Percentiles rank a stretch among this genome's conserved stretches.
Conservation (phyloP, 139 green algal genomes). For the Picochlorum sp. region DNA sequence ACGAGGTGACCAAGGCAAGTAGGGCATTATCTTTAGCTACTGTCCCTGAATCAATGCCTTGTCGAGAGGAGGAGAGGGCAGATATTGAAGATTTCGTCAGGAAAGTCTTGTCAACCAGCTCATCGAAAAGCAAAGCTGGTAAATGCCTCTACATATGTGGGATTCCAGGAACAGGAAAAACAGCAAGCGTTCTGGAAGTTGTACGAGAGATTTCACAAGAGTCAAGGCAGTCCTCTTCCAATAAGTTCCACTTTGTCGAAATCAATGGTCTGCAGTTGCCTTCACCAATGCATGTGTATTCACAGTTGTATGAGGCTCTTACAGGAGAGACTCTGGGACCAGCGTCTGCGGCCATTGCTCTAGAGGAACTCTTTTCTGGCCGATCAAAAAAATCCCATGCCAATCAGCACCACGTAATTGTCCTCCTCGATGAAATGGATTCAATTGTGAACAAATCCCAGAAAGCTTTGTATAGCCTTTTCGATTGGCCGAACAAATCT, state of each 20-base stretch:
- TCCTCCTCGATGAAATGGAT: conserved; percentile 97
- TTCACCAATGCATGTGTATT: conserved; percentile 81
- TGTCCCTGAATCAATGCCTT: conserved; percentile 57
- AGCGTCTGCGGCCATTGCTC: conserved; percentile 37
- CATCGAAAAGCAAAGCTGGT: conserved; percentile 28
- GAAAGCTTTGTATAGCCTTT: conserved; percentile 96
- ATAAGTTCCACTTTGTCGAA: conserved; percentile 74
- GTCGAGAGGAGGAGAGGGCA: conserved; percentile 67
- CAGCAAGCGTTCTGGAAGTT: conserved; percentile 70
- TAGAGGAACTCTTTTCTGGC: conserved; percentile 62
- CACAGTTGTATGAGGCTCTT: conserved; percentile 71
- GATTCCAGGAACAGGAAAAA: conserved; percentile 96
- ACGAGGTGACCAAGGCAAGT: conserved; percentile 32
- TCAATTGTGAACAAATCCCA: conserved; percentile 82
- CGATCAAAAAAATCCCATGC: conserved; percentile 18
- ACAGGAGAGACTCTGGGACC: conserved; percentile 57
- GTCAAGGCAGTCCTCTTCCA: conserved; percentile 17
- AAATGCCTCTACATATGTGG: conserved; percentile 88
- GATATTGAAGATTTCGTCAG: conserved; percentile 55
- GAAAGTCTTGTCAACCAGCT: conserved; percentile 40
- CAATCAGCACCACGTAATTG: conserved; percentile 33
- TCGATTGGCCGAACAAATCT: conserved; percentile 79
- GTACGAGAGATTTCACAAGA: conserved; percentile 25
- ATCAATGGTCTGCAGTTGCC: conserved; percentile 88
- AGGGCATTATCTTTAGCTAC: conserved; percentile 45